A percentile compares a stretch with the other conserved stretches of the same genome.
These are phyloP conservation scores for Boletus eberwhitei DNA, from an alignment of 768 basidiomycete genomes.

Conservation along the genomic window DNA sequence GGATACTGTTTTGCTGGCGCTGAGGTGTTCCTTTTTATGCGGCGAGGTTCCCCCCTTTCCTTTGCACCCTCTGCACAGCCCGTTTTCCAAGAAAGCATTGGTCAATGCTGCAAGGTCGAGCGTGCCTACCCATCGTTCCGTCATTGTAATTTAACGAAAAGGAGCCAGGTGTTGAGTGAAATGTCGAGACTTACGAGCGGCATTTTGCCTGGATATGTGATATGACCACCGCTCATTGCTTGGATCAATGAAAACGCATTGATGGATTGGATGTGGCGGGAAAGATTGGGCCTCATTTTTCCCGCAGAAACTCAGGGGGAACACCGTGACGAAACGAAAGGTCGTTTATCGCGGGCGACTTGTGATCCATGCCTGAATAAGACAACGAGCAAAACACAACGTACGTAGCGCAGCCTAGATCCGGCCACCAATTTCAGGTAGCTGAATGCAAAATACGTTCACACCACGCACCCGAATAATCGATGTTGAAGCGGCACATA, in stretches of 20 bases:
- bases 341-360: not conserved
- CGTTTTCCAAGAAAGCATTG: too few relatives aligned
- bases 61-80: not conserved
- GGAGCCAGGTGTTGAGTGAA: not conserved
- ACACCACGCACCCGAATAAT: not conserved
- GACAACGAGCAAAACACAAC: not conserved
- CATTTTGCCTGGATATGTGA: not conserved
- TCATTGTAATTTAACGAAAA: not conserved
- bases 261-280: too few relatives aligned
- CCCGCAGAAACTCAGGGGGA: not conserved
- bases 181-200: not conserved
- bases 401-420: not conserved
- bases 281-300: not conserved
- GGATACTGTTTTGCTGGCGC: not conserved
- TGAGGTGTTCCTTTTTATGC: conserved; percentile 9
- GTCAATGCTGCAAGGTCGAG: not conserved
- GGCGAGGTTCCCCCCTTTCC: not conserved
- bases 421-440: too few relatives aligned
- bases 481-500: not conserved
- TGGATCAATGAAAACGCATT: not conserved
- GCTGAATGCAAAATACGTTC: not conserved
- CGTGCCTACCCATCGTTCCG: not conserved
- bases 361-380: not conserved
- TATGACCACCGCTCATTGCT: not conserved
- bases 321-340: not conserved